phyloP scores from a whole-genome alignment of 306 rosid genomes.

The Cyamopsis tetragonoloba region DNA sequence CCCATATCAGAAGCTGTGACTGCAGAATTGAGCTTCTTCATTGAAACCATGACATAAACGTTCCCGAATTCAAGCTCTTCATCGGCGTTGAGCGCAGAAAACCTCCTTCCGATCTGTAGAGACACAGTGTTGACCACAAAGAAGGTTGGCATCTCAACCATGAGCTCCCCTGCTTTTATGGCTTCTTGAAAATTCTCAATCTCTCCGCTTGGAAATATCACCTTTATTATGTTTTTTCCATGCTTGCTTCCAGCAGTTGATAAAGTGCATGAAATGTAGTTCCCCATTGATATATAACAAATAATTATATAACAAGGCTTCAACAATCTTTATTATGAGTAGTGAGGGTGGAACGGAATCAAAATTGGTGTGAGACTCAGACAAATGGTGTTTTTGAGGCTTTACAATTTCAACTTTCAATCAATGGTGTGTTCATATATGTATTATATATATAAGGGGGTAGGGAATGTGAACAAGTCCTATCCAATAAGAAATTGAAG shows the following conservation, averaged over 20 bases:
- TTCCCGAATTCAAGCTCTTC: constrained; percentile 63
- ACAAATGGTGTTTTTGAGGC: not conserved
- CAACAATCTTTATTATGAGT: no score
- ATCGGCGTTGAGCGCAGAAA: constrained; percentile 64
- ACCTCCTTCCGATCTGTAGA: constrained; percentile 51
- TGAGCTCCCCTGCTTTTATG: constrained; percentile 68
- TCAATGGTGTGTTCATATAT: not conserved
- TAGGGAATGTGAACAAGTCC: not conserved
- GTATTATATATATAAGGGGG: not conserved
- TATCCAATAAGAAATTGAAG: not conserved
- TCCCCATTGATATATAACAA: constrained; percentile 51
- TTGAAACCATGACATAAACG: constrained; percentile 65
- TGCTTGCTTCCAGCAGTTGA: constrained; percentile 39
- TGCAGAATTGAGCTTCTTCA: constrained; percentile 65
- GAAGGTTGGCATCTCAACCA: constrained; percentile 78
- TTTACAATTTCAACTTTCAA: constrained; percentile 4
- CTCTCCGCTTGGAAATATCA: constrained; percentile 67
- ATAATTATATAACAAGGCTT: no score
- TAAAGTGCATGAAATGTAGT: constrained; percentile 67
- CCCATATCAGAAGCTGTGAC: constrained; percentile 65
- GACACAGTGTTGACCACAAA: constrained; percentile 51
- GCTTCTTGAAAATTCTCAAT: constrained; percentile 29
- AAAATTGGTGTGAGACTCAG: no score
- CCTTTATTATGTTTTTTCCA: constrained; percentile 43
- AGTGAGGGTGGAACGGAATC: no score